Evolutionary conservation across 331 rosid genomes (phyloP).

Genomic region (Malus hybrid): DNA sequence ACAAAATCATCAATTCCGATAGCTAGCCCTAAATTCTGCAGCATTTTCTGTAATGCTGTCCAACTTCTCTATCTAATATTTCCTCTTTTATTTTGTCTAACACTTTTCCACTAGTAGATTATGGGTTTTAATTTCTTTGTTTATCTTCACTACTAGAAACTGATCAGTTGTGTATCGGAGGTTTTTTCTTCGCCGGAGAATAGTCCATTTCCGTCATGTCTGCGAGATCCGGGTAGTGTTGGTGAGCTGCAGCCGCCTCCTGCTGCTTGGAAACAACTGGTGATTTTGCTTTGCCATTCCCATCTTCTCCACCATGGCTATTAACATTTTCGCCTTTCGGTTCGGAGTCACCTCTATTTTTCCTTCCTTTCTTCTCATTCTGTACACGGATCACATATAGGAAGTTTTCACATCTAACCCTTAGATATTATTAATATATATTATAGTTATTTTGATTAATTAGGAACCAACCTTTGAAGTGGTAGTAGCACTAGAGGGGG

Average conservation of each 20-base stretch:
- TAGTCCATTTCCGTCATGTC: constrained; percentile 82
- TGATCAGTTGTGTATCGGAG: constrained; percentile 79
- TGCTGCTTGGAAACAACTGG: constrained; percentile 16
- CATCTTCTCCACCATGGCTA: constrained; percentile 2
- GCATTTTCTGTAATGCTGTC: constrained; percentile 64
- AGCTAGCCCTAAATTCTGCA: constrained; percentile 61
- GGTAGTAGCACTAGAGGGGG: constrained; percentile 26
- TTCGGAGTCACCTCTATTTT: constrained; percentile 1
- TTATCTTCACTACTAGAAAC: background rate
- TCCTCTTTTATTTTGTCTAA: background rate
- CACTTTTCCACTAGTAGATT: background rate
- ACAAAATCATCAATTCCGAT: constrained; percentile 9
- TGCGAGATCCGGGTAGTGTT: constrained; percentile 30
- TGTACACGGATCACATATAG: constrained; percentile 16
- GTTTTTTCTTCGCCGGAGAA: constrained; percentile 72
- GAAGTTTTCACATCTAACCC: constrained; percentile 2
- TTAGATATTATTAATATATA: background rate
- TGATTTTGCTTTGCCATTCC: constrained; percentile 11
- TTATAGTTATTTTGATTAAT: background rate
- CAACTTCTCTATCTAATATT: background rate
- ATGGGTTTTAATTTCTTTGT: background rate
- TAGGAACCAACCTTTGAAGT: constrained; percentile 49
- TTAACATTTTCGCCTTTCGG: constrained; percentile 15
- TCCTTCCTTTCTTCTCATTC: constrained; percentile 37
- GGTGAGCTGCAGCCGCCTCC: constrained; percentile 10